Conservation (phyloP, 768 basidiomycete species). For the Mrakia frigida region DNA sequence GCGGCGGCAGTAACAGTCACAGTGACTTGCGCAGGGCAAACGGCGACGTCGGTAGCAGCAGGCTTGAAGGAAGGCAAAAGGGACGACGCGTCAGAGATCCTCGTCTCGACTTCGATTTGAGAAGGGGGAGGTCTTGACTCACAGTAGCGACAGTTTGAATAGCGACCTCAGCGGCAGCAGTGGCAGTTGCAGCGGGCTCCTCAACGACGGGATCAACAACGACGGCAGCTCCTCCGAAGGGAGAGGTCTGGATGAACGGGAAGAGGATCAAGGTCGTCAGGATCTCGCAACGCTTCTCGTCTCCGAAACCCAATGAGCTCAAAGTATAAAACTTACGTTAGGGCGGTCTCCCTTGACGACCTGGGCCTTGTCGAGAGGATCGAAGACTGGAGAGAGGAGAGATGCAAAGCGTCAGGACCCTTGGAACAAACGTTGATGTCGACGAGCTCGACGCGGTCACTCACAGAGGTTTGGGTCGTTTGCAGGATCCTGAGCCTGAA, state of each 20-base stretch:
- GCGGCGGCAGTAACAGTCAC: background rate
- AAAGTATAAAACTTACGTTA: background rate
- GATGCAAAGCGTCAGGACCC: background rate
- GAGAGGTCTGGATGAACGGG: background rate
- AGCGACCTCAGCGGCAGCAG: background rate
- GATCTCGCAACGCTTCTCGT: background rate
- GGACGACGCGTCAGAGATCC: no score
- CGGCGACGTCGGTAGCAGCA: background rate
- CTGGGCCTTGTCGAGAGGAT: conserved; percentile 10
- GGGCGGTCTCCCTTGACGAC: conserved; percentile 5
- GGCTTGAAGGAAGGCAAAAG: background rate
- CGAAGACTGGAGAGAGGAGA: background rate
- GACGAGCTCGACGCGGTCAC: background rate
- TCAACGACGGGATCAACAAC: background rate
- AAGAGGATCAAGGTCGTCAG: background rate
- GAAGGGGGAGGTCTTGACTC: background rate
- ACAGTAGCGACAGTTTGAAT: background rate
- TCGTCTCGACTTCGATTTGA: no score
- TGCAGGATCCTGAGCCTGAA: conserved; percentile 56
- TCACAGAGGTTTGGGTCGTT: conserved; percentile 22
- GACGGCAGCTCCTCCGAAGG: conserved; percentile 4
- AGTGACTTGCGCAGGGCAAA: background rate
- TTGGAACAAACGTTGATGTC: no score
- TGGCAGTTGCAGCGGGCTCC: background rate
- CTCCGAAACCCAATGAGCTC: background rate